Evolutionary conservation across 257 asterid species (phyloP).

Genomic region (Penstemon eatonii): DNA sequence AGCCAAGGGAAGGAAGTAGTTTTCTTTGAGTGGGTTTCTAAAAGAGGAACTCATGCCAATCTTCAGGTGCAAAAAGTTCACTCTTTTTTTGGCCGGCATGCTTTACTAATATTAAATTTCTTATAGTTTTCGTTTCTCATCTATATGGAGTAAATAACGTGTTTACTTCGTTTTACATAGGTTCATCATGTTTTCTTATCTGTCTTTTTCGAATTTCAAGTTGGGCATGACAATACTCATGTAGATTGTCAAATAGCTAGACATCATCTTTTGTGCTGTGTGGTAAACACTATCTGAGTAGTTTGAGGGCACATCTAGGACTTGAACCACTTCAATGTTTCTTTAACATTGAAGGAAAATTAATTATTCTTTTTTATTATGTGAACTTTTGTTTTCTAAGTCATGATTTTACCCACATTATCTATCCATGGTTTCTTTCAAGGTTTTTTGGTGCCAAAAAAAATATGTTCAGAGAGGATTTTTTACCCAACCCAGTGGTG

Average conservation of each 20-base stretch:
- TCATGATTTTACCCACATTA: background rate
- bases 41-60: constrained; percentile 86
- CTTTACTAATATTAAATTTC: constrained; percentile 14
- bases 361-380: background rate
- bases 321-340: background rate
- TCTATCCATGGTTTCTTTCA: background rate
- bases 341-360: background rate
- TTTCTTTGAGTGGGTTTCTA: constrained; percentile 89
- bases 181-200: constrained; percentile 20
- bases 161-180: constrained; percentile 10
- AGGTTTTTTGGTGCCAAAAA: background rate
- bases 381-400: background rate
- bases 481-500: background rate
- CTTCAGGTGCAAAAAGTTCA: constrained; percentile 63
- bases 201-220: constrained; percentile 19
- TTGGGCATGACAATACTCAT: constrained; percentile 8
- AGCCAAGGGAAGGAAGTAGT: constrained; percentile 74
- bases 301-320: background rate
- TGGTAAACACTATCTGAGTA: constrained; percentile 11
- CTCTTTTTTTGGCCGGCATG: constrained; percentile 16
- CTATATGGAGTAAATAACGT: constrained; percentile 9
- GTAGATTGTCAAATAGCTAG: constrained; percentile 3
- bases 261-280: constrained; percentile 11
- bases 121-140: constrained; percentile 20
- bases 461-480: background rate